phyloP scores from a whole-genome alignment of 2,329 filamentous ascomycete genomes.

The Coleophoma eucalyptorum region DNA sequence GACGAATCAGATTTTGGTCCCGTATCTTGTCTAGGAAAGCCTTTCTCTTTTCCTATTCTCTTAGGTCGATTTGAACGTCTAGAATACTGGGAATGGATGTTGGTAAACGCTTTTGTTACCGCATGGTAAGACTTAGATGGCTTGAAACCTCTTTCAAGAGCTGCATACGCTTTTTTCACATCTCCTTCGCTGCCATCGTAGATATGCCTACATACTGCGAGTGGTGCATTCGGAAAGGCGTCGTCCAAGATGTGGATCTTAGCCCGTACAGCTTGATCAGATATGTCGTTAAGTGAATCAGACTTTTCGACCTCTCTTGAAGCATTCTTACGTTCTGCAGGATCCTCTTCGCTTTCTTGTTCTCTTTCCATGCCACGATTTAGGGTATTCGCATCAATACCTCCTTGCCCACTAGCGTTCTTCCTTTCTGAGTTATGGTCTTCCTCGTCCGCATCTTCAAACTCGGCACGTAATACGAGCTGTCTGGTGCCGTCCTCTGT shows the following conservation, averaged over 20 bases:
- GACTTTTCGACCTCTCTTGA: not conserved
- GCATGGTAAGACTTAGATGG: constrained; percentile 18
- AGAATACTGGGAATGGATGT: not conserved
- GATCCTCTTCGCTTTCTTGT: constrained; percentile 3
- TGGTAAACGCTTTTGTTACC: constrained; percentile 14
- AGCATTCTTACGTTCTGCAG: not conserved
- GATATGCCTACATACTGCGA: constrained; percentile 24
- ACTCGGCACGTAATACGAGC: not conserved
- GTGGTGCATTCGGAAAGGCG: constrained; percentile 24
- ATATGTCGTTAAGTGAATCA: constrained; percentile 12
- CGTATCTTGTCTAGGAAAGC: not conserved
- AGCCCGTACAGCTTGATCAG: constrained; percentile 12
- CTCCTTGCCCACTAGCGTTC: constrained; percentile 2
- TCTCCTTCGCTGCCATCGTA: constrained; percentile 21
- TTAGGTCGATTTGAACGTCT: not conserved
- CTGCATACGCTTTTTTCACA: constrained; percentile 22
- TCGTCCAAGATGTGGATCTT: constrained; percentile 24
- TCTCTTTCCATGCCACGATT: not conserved
- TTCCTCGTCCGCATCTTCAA: not conserved
- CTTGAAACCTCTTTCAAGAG: constrained; percentile 21
- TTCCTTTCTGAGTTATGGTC: not conserved
- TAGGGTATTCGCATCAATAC: not conserved
- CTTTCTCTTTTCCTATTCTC: constrained; percentile 3
- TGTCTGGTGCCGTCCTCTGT: not conserved
- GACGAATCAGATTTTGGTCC: not conserved